Evolutionary conservation across 2,329 filamentous ascomycete genomes (phyloP).

Genomic region (Nemania bipapillata): DNA sequence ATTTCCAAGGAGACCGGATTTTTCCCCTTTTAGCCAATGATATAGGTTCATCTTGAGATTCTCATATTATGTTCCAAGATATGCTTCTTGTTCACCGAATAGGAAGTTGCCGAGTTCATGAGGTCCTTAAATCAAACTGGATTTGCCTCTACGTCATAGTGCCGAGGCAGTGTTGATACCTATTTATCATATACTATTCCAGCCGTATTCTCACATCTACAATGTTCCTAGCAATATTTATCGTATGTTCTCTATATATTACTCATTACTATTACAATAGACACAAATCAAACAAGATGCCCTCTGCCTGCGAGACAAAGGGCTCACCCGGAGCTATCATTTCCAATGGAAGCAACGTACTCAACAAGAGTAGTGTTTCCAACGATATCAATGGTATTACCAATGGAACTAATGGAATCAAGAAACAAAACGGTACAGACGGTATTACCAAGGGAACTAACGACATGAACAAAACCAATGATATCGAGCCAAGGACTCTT

Average conservation of each 20-base stretch:
- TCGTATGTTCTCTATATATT: not conserved
- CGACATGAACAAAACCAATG: too few relatives aligned
- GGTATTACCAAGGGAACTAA: not conserved
- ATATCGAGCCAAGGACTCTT: not conserved
- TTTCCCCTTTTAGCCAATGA: slow-evolving; percentile 15
- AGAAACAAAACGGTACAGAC: not conserved
- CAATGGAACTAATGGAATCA: slow-evolving; percentile 8
- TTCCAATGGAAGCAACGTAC: not conserved
- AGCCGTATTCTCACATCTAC: not conserved
- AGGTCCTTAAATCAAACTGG: not conserved
- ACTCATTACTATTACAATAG: not conserved
- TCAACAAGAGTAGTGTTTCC: not conserved
- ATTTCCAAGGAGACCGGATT: not conserved
- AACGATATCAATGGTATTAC: too few relatives aligned
- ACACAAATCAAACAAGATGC: slow-evolving; percentile 12
- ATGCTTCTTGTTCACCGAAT: not conserved
- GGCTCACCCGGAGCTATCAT: not conserved
- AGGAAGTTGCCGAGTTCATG: slow-evolving; percentile 13
- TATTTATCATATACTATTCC: slow-evolving; percentile 7
- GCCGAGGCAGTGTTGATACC: not conserved
- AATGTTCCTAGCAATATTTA: not conserved
- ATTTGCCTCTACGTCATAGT: not conserved
- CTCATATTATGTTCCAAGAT: not conserved
- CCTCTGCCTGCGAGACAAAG: not conserved
- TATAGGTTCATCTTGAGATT: not conserved